Evolutionary conservation across 1,284 basidiomycete genomes (phyloP), one percentile per base, ranked within the genome.

Genomic region (Sparassis latifolia): DNA sequence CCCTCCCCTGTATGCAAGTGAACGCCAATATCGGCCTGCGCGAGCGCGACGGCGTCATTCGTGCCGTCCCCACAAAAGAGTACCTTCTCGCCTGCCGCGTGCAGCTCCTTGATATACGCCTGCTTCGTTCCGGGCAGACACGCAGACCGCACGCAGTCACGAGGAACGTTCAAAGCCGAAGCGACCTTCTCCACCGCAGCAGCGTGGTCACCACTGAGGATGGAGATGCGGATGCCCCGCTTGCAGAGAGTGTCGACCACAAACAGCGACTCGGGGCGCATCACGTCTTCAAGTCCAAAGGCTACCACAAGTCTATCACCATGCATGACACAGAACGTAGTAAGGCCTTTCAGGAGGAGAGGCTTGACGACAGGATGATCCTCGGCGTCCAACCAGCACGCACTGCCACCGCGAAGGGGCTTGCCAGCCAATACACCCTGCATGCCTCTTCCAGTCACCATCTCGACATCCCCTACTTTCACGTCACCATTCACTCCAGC

Each of bases 151-250:
- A 76, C 71, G 49, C 67, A 62, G 30, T 75, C 68, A n/a, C 68
- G 60, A 0, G 66, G 62, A 5, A 80, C 69, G 28, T 67, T 68
- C 39, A 79, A 63, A 28, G 57, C 57, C 41, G 61, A 52, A 1
- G 77, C 79, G 50, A 82, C 71, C 3, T 70, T 70, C 10, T 67
- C 65, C 0, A 79, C 82, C 29, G 80, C 78, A 39, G 69, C 63
- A 33, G 69, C 64, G 47, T 78, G 72, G 64, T 85, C 80, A 0
- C 80, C 81, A 46, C 75, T 76, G 44, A 80, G 68, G 59, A 84
- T 75, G 52, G 71, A 74, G 27, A 77, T 66, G 5, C 68, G 61
- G 46, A 74, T 69, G 10, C 72, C 69, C 9, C 65, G 65, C 20
- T 56, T 49, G 27, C 60, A 54, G 32, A 83, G 72, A 7, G 59